A percentile compares a stretch with the other conserved stretches of the same genome.
Conservation (phyloP, 2,329 filamentous ascomycete species). For the Alternaria sp. region DNA sequence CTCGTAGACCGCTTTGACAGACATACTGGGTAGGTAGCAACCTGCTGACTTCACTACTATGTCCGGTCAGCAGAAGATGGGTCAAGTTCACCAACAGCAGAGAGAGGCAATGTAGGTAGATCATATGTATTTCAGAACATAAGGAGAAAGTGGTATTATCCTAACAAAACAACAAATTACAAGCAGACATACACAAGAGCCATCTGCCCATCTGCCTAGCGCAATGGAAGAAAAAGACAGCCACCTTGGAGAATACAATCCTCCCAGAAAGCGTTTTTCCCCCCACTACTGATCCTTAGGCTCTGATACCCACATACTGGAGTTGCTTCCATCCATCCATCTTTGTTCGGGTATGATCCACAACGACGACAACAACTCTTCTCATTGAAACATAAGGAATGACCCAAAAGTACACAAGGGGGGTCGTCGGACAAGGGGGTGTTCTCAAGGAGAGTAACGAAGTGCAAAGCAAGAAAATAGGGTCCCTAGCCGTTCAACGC, state of each 20-base stretch:
- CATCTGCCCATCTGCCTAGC: slow-evolving; percentile 1
- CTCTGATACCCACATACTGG: neutral
- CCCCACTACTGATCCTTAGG: neutral
- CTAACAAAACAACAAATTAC: slow-evolving; percentile 21
- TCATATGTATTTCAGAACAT: neutral
- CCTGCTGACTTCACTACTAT: no score
- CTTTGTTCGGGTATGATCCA: slow-evolving; percentile 1
- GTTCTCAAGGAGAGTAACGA: slow-evolving; percentile 14
- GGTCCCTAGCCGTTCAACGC: slow-evolving; percentile 9
- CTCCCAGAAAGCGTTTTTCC: neutral
- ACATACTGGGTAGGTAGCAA: neutral
- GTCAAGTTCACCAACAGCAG: neutral
- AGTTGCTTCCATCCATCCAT: slow-evolving; percentile 1
- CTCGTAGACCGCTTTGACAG: neutral
- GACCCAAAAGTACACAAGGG: neutral
- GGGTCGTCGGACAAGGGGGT: slow-evolving; percentile 5
- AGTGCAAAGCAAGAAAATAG: neutral
- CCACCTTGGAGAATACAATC: neutral
- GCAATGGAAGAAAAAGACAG: neutral
- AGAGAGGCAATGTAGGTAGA: neutral
- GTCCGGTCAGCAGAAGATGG: no score
- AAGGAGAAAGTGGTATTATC: slow-evolving; percentile 25
- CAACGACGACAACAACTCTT: neutral
- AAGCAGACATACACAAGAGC: slow-evolving; percentile 16
- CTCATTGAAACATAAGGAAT: neutral